Base-by-base conservation (phyloP, 2,329 filamentous ascomycete genomes). In the Nemania sp. region DNA sequence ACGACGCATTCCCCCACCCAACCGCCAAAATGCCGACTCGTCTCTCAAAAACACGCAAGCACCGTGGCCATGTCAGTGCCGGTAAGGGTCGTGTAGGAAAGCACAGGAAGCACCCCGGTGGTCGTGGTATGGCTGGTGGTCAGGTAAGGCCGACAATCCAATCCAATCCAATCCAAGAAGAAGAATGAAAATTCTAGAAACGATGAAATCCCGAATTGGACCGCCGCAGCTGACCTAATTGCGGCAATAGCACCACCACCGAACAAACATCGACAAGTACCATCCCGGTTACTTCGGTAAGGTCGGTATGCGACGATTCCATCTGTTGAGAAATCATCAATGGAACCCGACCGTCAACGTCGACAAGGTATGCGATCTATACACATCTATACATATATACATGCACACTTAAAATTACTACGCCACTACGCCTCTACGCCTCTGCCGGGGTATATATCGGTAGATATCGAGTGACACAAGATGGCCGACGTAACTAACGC, bases 281-380 rank as follows among this genome's bases (percentile, higher is more conserved):
- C 92, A 93, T 82, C 94, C 95, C 73, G 96, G 96, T 94, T 98
- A 98, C 93, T 98, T 98, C 86, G 93, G 93, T 86, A 98, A 98
- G 88, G 93, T 95, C 78, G 92, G 92, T 87, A 95, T 95, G 93
- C 88, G 93, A 81, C 91, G 95, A 87, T 98, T 97, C 93, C 96
- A 98, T 90, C 94, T 96, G 87, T 91, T 93, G 82, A 89, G 90
- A 81, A 95, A 95, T 88, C 92, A 97, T 82, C 94, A 95, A 89
- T 99, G 96, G 96, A 98, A 97, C 88, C 96, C 96, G 76, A 89
- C 93, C 79, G 92, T 99, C 91, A 99, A 99, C 89, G 87, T 99
- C 78, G 96, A 98, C 87, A 99, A 98, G 93, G 92, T 95, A 85
- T 52, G 43, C 35, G 13, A 49, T 49, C 7, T 11, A 7, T 3